phyloP scores from a whole-genome alignment of 306 rosid species.

The Gastrolobium bilobum region DNA sequence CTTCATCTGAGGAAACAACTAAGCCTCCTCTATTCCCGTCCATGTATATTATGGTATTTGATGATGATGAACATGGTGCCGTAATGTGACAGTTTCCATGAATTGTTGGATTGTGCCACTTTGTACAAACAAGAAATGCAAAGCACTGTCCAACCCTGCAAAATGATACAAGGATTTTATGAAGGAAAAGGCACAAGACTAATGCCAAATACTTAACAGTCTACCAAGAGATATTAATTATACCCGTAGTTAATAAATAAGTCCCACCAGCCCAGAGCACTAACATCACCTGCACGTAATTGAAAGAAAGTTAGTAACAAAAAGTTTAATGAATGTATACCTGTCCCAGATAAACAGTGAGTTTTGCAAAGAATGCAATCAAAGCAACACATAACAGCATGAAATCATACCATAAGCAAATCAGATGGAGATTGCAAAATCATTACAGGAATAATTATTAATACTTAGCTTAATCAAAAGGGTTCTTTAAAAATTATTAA shows the following conservation, averaged over 20 bases:
- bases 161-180: slow-evolving; percentile 46
- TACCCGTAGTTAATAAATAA: slow-evolving; percentile 92
- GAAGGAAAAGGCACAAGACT: slow-evolving; percentile 36
- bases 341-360: slow-evolving; percentile 5
- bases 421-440: slow-evolving; percentile 5
- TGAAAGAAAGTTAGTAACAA: slow-evolving; percentile 33
- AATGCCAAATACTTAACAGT: slow-evolving; percentile 32
- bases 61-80: slow-evolving; percentile 74
- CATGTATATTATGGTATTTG: slow-evolving; percentile 66
- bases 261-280: slow-evolving; percentile 98
- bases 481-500: background rate
- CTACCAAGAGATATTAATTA: slow-evolving; percentile 34
- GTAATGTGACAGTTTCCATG: slow-evolving; percentile 70
- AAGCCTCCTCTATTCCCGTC: slow-evolving; percentile 83
- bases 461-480: background rate
- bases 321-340: slow-evolving; percentile 19
- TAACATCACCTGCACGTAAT: slow-evolving; percentile 78
- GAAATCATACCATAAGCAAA: background rate
- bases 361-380: background rate
- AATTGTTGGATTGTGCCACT: slow-evolving; percentile 94
- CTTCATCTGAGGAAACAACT: slow-evolving; percentile 76
- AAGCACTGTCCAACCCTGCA: slow-evolving; percentile 96
- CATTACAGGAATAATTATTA: background rate
- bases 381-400: slow-evolving; percentile 31
- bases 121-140: slow-evolving; percentile 95